These are phyloP conservation scores for Penicillium argentinense DNA, from an alignment of 495 filamentous ascomycete genomes.

Conservation along the genomic window DNA sequence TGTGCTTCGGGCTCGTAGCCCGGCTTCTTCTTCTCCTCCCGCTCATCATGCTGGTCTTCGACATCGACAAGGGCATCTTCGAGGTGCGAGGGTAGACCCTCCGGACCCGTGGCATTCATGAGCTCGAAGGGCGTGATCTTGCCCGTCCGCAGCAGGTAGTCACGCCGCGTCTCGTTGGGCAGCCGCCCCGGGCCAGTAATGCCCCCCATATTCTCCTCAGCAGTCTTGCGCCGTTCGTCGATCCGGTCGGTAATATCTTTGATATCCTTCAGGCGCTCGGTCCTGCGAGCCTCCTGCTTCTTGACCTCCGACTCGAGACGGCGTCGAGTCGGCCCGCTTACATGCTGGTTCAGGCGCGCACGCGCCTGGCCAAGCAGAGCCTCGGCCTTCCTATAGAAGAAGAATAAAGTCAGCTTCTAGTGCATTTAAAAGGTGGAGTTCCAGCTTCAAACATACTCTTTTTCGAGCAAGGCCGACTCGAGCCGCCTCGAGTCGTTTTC, in stretches of 20 bases:
- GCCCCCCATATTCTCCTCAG: conserved; percentile 41
- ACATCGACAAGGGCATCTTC: conserved; percentile 74
- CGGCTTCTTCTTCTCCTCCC: conserved; percentile 49
- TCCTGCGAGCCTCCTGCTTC: conserved; percentile 60
- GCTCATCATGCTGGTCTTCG: conserved; percentile 64
- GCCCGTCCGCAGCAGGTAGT: conserved; percentile 90
- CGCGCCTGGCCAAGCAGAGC: conserved; percentile 49
- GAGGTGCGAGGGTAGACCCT: conserved; percentile 59
- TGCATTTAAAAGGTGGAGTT: neutral
- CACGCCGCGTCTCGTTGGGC: conserved; percentile 77
- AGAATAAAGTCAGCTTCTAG: conserved; percentile 7
- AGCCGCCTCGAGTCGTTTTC: conserved; percentile 84
- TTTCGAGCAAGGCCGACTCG: conserved; percentile 67
- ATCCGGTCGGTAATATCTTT: conserved; percentile 77
- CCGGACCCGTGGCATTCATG: conserved; percentile 53
- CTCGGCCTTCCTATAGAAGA: conserved; percentile 43
- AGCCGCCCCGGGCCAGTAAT: conserved; percentile 54
- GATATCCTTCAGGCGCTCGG: conserved; percentile 64
- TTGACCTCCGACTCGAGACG: conserved; percentile 62
- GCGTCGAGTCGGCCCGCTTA: conserved; percentile 45
- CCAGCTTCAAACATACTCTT: conserved; percentile 41
- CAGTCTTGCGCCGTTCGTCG: conserved; percentile 60
- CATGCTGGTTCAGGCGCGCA: conserved; percentile 49
- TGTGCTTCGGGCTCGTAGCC: conserved; percentile 55
- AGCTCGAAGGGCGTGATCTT: conserved; percentile 96